Evolutionary conservation across 1,139 yeast species (phyloP), one percentile per base, ranked within the genome.

Genomic region (Geotrichum australiense): DNA sequence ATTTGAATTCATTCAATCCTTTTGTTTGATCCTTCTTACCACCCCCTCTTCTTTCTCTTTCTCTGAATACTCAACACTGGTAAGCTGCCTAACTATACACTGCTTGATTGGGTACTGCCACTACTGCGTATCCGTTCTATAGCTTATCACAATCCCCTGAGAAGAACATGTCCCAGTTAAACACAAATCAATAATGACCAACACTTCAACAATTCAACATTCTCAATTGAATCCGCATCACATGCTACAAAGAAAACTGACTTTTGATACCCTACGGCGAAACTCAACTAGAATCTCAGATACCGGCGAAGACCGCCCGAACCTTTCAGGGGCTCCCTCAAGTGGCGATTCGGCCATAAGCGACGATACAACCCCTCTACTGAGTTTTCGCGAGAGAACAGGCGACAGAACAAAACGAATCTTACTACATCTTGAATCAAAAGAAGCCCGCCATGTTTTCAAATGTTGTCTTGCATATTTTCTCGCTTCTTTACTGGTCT

Each of bases 401-500:
- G 12, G 21, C n/a, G 18, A n/a, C 7, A 5, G 20, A n/a, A 29
- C 8, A 15, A 8, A 14, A 18, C 15, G 18, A 21, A 7, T 39
- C 29, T 32, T 25, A 20, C 14, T 10, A 8, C 22, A 31, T 8
- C 7, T 41, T 15, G 8, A 15, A 4, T 29, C 41, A 21, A 37
- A 15, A 19, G 41, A 32, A 16, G 24, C 29, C n/a, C 12, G 27
- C 14, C 27, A 37, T 20, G 37, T 41, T 11, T 19, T 80, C 29
- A 82, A 83, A 53, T 80, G 93, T 50, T 69, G 89, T 0, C 49
- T 83, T 22, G 83, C 93, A 1, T 85, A 85, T 55, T 63, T 80
- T 10, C 49, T 83, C 1, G 93, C 87, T 1, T 80, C 93, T 0
- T 56, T 82, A 42, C 84, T 80, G 2, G 94, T 84, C n/a, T 83